phyloP scores from a whole-genome alignment of 208 protist genomes.

The Novymonas esmeraldas region DNA sequence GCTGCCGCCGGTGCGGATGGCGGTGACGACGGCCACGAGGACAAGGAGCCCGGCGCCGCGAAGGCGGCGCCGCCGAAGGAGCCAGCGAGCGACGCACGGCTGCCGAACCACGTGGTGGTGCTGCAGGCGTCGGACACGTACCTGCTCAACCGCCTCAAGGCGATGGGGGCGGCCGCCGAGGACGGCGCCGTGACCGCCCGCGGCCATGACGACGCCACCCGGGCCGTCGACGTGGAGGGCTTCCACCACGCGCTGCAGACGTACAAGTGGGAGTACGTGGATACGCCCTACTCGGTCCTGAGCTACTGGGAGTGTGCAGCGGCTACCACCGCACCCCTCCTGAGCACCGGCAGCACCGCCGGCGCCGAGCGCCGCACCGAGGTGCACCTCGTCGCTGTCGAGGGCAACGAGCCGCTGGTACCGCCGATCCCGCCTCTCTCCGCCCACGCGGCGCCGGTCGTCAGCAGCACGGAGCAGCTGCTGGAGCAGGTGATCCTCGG shows the following conservation, averaged over 20 bases:
- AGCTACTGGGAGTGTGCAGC: slow-evolving; percentile 86
- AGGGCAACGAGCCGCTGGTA: slow-evolving; percentile 68
- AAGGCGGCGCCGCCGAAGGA: slow-evolving; percentile 35
- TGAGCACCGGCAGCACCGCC: slow-evolving; percentile 36
- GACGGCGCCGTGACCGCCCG: slow-evolving; percentile 6
- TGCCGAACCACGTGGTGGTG: slow-evolving; percentile 83
- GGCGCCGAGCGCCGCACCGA: slow-evolving; percentile 21
- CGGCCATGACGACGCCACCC: slow-evolving; percentile 14
- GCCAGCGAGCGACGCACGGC: slow-evolving; percentile 47
- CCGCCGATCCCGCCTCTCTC: slow-evolving; percentile 69
- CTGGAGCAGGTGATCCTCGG: slow-evolving; percentile 76
- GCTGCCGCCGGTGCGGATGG: background rate
- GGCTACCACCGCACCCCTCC: slow-evolving; percentile 34
- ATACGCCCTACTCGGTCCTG: slow-evolving; percentile 68
- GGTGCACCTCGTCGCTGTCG: slow-evolving; percentile 52
- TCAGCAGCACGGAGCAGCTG: slow-evolving; percentile 42
- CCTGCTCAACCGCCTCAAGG: slow-evolving; percentile 72
- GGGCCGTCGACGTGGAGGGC: slow-evolving; percentile 42
- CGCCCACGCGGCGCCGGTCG: slow-evolving; percentile 40
- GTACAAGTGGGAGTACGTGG: slow-evolving; percentile 62
- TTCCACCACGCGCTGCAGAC: slow-evolving; percentile 65
- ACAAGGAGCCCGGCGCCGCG: slow-evolving; percentile 13
- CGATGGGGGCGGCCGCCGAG: slow-evolving; percentile 27
- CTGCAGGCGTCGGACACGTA: slow-evolving; percentile 78
- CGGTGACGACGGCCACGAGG: slow-evolving; percentile 2